A percentile compares a stretch with the other conserved stretches of the same genome.
These are phyloP conservation scores for Trichosporon faecale DNA, from an alignment of 1,284 basidiomycete genomes.

Conservation along the genomic window DNA sequence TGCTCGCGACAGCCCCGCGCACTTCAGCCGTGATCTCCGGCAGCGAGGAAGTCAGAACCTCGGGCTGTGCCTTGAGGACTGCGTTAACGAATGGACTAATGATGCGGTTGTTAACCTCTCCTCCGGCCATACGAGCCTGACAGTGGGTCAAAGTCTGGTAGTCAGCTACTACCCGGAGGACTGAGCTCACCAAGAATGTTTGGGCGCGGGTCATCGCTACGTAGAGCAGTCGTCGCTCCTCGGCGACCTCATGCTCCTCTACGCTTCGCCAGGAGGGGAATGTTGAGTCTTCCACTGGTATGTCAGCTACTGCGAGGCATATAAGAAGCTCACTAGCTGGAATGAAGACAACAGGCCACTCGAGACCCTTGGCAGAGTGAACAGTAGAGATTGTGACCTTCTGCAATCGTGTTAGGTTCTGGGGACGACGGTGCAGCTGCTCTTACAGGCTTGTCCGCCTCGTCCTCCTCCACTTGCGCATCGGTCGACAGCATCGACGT, in stretches of 20 bases:
- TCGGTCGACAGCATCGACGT: slow-evolving; percentile 82
- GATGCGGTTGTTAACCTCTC: slow-evolving; percentile 43
- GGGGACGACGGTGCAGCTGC: neutral
- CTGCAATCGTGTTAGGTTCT: slow-evolving; percentile 45
- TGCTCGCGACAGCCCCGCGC: slow-evolving; percentile 33
- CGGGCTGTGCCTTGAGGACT: slow-evolving; percentile 29
- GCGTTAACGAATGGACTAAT: slow-evolving; percentile 45
- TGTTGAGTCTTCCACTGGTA: slow-evolving; percentile 67
- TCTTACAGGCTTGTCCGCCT: slow-evolving; percentile 33
- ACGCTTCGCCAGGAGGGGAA: slow-evolving; percentile 72
- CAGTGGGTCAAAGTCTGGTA: slow-evolving; percentile 42
- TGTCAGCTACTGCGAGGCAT: neutral
- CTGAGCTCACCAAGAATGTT: slow-evolving; percentile 58
- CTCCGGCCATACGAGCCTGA: slow-evolving; percentile 46
- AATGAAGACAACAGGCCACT: slow-evolving; percentile 70
- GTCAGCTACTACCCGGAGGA: slow-evolving; percentile 1
- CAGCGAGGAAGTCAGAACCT: slow-evolving; percentile 31
- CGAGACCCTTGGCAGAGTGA: slow-evolving; percentile 85
- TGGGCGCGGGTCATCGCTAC: slow-evolving; percentile 89
- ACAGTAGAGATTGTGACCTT: slow-evolving; percentile 85
- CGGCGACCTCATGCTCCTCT: slow-evolving; percentile 65
- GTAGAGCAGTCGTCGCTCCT: slow-evolving; percentile 81
- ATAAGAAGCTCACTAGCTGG: slow-evolving; percentile 38
- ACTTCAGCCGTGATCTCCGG: slow-evolving; percentile 37
- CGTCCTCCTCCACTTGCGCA: slow-evolving; percentile 63